Conservation (phyloP, 2,329 filamentous ascomycete genomes). For the Aspergillus versicolor region DNA sequence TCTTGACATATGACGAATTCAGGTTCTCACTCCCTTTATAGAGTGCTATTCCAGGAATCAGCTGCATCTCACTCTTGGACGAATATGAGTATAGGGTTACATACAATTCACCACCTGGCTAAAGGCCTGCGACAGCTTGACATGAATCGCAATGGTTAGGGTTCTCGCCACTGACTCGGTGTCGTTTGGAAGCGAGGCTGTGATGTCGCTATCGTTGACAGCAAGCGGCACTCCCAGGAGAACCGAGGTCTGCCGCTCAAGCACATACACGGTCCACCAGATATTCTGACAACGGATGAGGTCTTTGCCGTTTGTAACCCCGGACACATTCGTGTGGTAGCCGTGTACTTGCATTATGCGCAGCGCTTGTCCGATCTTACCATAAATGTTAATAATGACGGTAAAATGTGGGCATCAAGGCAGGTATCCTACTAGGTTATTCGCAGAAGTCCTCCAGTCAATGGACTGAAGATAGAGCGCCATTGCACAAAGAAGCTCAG, state of each 20-base stretch:
- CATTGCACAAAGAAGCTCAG: constrained; percentile 8
- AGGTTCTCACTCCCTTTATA: not conserved
- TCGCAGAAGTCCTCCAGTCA: constrained; percentile 7
- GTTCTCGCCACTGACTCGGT: not conserved
- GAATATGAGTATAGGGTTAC: not conserved
- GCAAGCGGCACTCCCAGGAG: not conserved
- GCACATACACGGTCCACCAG: constrained; percentile 8
- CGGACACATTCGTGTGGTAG: constrained; percentile 1
- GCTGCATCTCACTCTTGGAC: too few species aligned
- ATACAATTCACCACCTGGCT: constrained; percentile 6
- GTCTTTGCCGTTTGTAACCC: not conserved
- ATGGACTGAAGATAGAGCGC: constrained; percentile 9
- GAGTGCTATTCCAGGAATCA: not conserved
- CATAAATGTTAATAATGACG: too few species aligned
- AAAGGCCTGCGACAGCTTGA: constrained; percentile 1
- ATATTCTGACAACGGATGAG: constrained; percentile 3
- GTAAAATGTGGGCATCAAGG: not conserved
- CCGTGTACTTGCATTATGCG: constrained; percentile 1
- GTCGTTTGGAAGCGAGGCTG: not conserved
- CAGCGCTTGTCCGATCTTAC: constrained; percentile 6
- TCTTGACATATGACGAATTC: constrained; percentile 1
- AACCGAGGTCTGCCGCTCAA: constrained; percentile 6
- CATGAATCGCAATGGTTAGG: not conserved
- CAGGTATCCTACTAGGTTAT: not conserved
- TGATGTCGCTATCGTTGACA: constrained; percentile 2